phyloP scores from a whole-genome alignment of 2,329 filamentous ascomycete genomes.

The Aspergillus tubingensis region DNA sequence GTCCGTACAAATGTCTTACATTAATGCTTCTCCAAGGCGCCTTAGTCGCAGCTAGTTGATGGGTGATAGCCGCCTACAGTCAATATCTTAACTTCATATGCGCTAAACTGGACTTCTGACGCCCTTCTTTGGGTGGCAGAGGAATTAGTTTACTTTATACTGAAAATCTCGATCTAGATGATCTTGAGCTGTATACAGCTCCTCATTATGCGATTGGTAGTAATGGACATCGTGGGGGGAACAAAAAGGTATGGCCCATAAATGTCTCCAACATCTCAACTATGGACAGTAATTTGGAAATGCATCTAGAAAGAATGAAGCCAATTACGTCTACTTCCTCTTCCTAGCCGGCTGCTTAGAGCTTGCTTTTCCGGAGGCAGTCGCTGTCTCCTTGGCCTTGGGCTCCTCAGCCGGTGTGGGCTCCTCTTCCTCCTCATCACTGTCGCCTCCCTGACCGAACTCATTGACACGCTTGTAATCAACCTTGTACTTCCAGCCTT shows the following conservation, averaged over 20 bases:
- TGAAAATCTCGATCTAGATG: neutral
- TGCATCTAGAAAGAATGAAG: neutral
- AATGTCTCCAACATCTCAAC: neutral
- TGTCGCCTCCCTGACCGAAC: constrained; percentile 97
- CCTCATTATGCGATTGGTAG: neutral
- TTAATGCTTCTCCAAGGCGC: too few species aligned
- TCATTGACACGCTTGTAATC: constrained; percentile 94
- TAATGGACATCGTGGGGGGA: neutral
- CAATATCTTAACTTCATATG: neutral
- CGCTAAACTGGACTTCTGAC: neutral
- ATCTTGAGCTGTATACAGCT: neutral
- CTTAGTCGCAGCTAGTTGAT: too few species aligned
- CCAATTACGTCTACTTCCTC: constrained; percentile 33
- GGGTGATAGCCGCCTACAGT: too few species aligned
- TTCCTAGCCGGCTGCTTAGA: constrained; percentile 34
- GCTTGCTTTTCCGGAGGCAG: constrained; percentile 32
- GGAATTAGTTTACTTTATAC: neutral
- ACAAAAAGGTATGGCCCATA: neutral
- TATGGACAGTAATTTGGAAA: neutral
- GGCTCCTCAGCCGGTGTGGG: constrained; percentile 22
- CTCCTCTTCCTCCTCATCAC: constrained; percentile 64
- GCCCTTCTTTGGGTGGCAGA: neutral
- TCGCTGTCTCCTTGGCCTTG: constrained; percentile 21
- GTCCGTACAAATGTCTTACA: neutral
- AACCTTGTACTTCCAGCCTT: constrained; percentile 86